Conservation (phyloP, 139 green algal species). For the Auxenochlorella pyrenoidosa region DNA sequence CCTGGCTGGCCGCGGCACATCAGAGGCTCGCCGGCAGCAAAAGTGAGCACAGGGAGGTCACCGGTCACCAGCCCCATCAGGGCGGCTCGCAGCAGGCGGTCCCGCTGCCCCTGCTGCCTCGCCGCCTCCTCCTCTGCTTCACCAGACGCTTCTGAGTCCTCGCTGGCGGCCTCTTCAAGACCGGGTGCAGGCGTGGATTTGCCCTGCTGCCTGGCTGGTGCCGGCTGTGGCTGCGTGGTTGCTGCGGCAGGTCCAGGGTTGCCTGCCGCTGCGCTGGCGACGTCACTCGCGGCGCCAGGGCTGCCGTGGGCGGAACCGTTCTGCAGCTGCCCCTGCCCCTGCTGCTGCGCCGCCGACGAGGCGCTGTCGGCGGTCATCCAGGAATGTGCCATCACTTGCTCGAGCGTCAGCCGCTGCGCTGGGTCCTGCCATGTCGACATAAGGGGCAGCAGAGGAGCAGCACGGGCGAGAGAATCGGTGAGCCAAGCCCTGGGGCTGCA, state of each 20-base stretch:
- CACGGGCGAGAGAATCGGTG: too few relatives aligned
- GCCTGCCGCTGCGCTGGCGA: neutral
- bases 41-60: conserved; percentile 4
- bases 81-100: neutral
- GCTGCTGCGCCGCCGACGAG: neutral
- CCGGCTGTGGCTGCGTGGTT: neutral
- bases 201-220: neutral
- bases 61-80: neutral
- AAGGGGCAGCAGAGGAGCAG: neutral
- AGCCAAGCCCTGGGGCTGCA: too few relatives aligned
- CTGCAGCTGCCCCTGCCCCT: neutral
- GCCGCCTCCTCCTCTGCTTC: neutral
- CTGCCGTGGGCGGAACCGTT: neutral
- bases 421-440: conserved; percentile 63
- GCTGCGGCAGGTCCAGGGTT: too few relatives aligned
- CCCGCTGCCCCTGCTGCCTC: neutral
- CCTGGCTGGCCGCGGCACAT: conserved; percentile 18
- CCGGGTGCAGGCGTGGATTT: neutral
- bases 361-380: conserved; percentile 70
- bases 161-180: neutral
- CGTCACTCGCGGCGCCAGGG: neutral
- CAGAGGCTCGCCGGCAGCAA: neutral
- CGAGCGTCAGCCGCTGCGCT: conserved; percentile 71
- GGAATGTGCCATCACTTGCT: conserved; percentile 72
- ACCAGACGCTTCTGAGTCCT: neutral